A percentile compares a stretch with the other conserved stretches of the same genome.
These are phyloP conservation scores for Alternaria angustiovoidea DNA, from an alignment of 2,329 filamentous ascomycete species.

Conservation along the genomic window DNA sequence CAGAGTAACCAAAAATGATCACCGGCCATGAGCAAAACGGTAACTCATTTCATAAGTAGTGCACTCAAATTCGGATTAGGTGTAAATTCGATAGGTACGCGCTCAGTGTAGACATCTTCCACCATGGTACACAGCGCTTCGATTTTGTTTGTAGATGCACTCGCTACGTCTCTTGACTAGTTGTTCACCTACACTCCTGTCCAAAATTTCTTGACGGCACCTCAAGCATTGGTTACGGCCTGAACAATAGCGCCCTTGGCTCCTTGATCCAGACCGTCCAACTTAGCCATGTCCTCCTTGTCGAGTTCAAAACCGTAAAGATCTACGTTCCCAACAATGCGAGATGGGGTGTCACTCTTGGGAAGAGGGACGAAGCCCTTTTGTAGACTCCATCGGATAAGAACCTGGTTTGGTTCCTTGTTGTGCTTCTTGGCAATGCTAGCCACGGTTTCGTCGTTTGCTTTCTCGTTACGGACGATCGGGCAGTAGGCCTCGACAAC, in stretches of 20 bases:
- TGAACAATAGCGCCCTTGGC: constrained; percentile 46
- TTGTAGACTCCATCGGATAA: constrained; percentile 84
- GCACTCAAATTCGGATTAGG: background rate
- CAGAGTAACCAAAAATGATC: background rate
- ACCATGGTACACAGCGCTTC: background rate
- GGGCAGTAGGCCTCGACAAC: constrained; percentile 71
- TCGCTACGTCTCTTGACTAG: background rate
- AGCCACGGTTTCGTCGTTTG: constrained; percentile 71
- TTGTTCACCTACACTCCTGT: background rate
- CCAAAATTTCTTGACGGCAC: background rate
- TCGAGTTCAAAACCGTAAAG: constrained; percentile 49
- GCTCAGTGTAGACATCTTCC: background rate
- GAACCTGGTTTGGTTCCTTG: constrained; percentile 77
- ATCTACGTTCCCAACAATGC: constrained; percentile 48
- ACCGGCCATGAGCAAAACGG: background rate
- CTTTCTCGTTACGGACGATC: constrained; percentile 74
- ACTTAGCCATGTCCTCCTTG: constrained; percentile 43
- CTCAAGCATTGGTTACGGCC: constrained; percentile 24
- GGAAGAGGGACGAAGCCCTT: constrained; percentile 62
- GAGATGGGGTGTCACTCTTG: constrained; percentile 49
- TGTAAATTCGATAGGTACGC: background rate
- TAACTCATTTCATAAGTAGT: background rate
- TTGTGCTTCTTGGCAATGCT: constrained; percentile 74
- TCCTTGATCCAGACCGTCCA: constrained; percentile 48
- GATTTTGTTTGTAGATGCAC: background rate